Evolutionary conservation across 2,329 filamentous ascomycete genomes (phyloP).

Genomic region (Dothidotthia symphoricarpi): DNA sequence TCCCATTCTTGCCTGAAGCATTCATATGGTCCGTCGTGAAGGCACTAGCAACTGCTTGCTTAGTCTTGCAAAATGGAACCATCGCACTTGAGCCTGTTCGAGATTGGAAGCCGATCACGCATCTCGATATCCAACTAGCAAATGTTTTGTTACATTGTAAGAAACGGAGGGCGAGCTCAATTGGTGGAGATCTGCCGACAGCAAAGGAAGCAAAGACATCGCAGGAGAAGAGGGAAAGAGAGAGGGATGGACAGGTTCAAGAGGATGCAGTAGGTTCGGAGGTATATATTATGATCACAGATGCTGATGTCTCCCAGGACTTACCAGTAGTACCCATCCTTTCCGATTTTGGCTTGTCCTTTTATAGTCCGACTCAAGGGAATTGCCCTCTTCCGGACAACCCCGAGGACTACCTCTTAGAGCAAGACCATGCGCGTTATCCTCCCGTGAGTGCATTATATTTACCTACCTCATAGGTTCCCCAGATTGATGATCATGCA

Average conservation of each 20-base stretch:
- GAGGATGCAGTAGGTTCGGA: no score
- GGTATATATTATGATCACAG: no score
- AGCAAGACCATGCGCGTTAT: background rate
- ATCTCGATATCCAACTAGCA: constrained; percentile 1
- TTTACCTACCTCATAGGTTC: no score
- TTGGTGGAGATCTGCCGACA: no score
- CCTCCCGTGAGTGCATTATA: background rate
- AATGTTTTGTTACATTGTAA: constrained; percentile 1
- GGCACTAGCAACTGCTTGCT: constrained; percentile 1
- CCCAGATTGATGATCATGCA: background rate
- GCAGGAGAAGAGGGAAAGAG: no score
- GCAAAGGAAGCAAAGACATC: no score
- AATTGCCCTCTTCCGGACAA: background rate
- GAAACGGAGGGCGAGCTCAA: no score
- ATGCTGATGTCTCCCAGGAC: background rate
- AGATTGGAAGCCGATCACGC: constrained; percentile 1
- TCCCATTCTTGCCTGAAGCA: background rate
- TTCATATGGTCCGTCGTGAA: constrained; percentile 3
- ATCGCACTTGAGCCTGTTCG: background rate
- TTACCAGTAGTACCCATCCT: background rate
- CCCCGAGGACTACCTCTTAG: background rate
- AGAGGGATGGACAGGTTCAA: no score
- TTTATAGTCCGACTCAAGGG: constrained; percentile 1
- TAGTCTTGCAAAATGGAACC: constrained; percentile 1
- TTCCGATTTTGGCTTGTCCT: constrained; percentile 3